Base-by-base conservation (phyloP, 2,329 filamentous ascomycete genomes). In the Phaeophleospora eucalypticola region DNA sequence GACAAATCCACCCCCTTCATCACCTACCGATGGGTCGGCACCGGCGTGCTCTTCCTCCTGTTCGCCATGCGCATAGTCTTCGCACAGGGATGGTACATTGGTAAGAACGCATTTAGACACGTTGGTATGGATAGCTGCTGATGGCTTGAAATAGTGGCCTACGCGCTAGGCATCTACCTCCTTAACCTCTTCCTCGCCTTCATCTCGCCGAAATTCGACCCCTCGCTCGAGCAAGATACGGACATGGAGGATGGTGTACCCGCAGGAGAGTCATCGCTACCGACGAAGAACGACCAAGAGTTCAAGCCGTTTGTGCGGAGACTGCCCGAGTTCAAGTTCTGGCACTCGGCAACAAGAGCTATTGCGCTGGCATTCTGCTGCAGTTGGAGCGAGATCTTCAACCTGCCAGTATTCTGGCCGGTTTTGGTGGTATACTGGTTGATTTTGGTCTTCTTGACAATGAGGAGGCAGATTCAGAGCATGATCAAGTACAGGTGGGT, bases 401-500 rank as follows among this genome's bases (percentile, higher is more conserved):
- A 98, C 71, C 82, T 98, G 57, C 93, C 93, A 1, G 93, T 98
- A 49, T 98, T 98, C 81, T 98, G 93, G 93, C 93, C 93, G 12
- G 89, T 98, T 6, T 74, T 98, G 68, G 89, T 98, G 56, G 87
- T 98, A 71, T 98, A 98, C 76, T 98, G 93, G 91, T 78, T 98
- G 68, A 95, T 98, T 65, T 78, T 98, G 52, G 96, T 98, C 66
- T 80, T 89, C 62, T 74, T 98, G 71, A 98, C 93, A 46, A 98
- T 98, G 93, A 83, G 93, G 71, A 88, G 93, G 77, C 93, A 98
- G 75, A 98, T 98, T 61, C 93, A 98, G 75, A 93, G 97, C 75
- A 98, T 98, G 93, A 91, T 98, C 80, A 98, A 97, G 77, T 98
- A 97, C 77, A 88, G 91, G 73, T 98, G 95, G 67, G 89, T 95